Percentiles rank a stretch among this genome's conserved stretches.
Evolutionary conservation across 345 rosid species (phyloP).

Genomic region (Syzygium jambos): DNA sequence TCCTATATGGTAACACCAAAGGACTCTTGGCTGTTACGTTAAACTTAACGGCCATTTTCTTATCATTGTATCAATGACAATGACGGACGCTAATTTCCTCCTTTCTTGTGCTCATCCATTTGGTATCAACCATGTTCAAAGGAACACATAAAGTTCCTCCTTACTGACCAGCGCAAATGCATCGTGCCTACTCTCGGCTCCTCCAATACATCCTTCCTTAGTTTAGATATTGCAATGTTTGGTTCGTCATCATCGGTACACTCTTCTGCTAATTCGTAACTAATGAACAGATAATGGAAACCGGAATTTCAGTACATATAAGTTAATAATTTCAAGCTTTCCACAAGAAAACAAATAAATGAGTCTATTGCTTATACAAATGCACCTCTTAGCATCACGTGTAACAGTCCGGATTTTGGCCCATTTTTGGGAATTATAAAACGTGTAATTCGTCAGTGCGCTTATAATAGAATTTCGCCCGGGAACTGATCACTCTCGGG

Average conservation of each 20-base stretch:
- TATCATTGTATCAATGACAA: neutral
- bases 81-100: neutral
- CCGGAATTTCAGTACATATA: neutral
- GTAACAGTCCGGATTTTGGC: no score
- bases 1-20: neutral
- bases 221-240: constrained; percentile 48
- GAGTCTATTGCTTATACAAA: neutral
- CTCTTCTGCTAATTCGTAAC: constrained; percentile 83
- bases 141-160: neutral
- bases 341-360: neutral
- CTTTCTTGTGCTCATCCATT: neutral
- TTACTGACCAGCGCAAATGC: constrained; percentile 53
- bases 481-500: no score
- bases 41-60: neutral
- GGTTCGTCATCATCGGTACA: constrained; percentile 97
- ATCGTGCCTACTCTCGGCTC: constrained; percentile 66
- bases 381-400: neutral
- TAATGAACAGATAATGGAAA: constrained; percentile 12
- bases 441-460: no score
- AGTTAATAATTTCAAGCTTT: neutral
- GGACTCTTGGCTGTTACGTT: neutral
- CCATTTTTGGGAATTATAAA: no score
- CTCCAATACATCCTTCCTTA: constrained; percentile 63
- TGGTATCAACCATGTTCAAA: neutral
- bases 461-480: no score